Percentiles rank a stretch among this genome's conserved stretches.
phyloP scores from a whole-genome alignment of 176 grass and related monocot species.

The Musa acuminata region DNA sequence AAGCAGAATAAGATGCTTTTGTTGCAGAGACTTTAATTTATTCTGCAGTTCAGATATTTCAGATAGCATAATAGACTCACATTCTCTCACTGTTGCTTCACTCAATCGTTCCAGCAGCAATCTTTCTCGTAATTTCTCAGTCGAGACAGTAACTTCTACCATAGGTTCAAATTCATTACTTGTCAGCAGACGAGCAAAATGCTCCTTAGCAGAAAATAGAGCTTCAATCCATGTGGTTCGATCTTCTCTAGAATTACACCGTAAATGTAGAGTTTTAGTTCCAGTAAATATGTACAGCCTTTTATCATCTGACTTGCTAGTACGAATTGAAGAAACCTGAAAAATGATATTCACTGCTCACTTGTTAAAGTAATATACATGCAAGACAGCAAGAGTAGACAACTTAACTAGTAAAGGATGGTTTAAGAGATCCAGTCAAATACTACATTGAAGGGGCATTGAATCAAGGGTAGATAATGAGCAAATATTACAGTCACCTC shows the following conservation, averaged over 20 bases:
- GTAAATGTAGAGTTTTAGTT: conserved; percentile 80
- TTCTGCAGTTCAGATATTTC: conserved; percentile 65
- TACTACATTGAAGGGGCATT: no score
- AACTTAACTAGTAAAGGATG: background rate
- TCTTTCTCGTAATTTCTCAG: conserved; percentile 54
- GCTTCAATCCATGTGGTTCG: conserved; percentile 70
- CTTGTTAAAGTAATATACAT: background rate
- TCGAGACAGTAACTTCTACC: conserved; percentile 46
- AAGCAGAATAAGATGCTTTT: conserved; percentile 74
- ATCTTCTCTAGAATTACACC: conserved; percentile 71
- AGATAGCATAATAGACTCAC: conserved; percentile 74
- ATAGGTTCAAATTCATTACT: conserved; percentile 45
- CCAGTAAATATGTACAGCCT: conserved; percentile 95
- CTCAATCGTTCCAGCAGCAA: conserved; percentile 53
- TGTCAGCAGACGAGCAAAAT: conserved; percentile 42
- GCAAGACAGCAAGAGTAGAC: background rate
- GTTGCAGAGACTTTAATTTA: conserved; percentile 53
- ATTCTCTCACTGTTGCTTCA: conserved; percentile 64
- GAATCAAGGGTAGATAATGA: no score
- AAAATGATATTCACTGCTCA: conserved; percentile 13
- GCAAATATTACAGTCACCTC: no score
- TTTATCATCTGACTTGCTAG: conserved; percentile 99
- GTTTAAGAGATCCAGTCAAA: no score
- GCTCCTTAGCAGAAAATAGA: conserved; percentile 55
- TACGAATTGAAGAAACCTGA: conserved; percentile 84